A percentile compares a stretch with the other conserved stretches of the same genome.
Conservation (phyloP, 768 basidiomycete genomes). For the Pulveroboletus frians region DNA sequence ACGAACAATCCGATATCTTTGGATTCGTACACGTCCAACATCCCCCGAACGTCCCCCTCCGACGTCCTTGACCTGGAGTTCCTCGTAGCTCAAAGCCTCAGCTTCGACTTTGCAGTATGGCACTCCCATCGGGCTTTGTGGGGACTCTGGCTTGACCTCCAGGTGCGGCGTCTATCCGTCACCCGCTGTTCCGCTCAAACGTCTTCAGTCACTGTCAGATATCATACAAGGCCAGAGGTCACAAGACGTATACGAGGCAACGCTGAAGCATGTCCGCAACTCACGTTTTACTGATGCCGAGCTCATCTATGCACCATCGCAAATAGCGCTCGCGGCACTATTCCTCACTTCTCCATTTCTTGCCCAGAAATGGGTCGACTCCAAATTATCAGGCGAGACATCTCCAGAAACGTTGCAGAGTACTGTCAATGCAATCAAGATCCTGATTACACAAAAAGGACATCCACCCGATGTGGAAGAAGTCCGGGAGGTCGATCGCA, state of each 20-base stretch:
- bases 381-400: constrained; percentile 30
- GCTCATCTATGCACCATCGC: constrained; percentile 87
- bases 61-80: constrained; percentile 96
- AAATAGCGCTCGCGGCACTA: constrained; percentile 83
- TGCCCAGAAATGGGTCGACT: constrained; percentile 54
- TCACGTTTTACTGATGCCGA: constrained; percentile 90
- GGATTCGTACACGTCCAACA: constrained; percentile 76
- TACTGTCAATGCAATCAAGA: constrained; percentile 44
- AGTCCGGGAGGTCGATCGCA: constrained; percentile 85
- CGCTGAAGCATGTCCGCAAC: constrained; percentile 62
- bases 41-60: constrained; percentile 72
- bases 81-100: constrained; percentile 88
- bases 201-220: constrained; percentile 52
- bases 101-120: constrained; percentile 93
- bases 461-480: constrained; percentile 71
- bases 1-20: constrained; percentile 91
- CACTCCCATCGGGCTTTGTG: constrained; percentile 84
- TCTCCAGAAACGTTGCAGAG: constrained; percentile 23
- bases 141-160: constrained; percentile 85
- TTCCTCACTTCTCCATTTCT: constrained; percentile 59
- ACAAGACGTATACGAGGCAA: constrained; percentile 57
- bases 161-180: constrained; percentile 44
- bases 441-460: constrained; percentile 49
- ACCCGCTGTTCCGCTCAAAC: constrained; percentile 7
- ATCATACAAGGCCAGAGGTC: constrained; percentile 43